Evolutionary conservation across 352 stramenopile genomes (phyloP).

Genomic region (Globisporangium cystogenes): DNA sequence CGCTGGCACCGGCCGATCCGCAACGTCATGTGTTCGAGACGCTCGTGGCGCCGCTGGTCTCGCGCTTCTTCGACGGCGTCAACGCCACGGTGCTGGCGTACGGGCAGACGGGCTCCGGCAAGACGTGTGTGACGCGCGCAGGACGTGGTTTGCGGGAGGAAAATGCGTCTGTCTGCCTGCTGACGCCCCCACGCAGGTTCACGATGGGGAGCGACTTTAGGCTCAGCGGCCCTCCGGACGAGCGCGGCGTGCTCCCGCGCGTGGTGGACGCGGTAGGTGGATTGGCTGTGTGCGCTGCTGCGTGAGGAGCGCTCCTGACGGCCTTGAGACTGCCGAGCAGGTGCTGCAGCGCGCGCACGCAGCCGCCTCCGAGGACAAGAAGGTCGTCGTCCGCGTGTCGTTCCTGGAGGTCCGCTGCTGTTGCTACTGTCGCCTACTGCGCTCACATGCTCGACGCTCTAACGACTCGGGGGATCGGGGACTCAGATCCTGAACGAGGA

Average conservation of each 20-base stretch:
- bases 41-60: conserved; percentile 55
- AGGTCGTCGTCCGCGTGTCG: conserved; percentile 54
- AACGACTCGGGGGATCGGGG: no score
- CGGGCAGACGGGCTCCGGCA: conserved; percentile 89
- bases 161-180: no score
- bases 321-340: conserved; percentile 19
- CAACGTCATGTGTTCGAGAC: conserved; percentile 33
- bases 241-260: conserved; percentile 78
- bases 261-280: conserved; percentile 60
- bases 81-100: conserved; percentile 95
- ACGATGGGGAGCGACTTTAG: conserved; percentile 92
- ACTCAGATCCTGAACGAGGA: conserved; percentile 97
- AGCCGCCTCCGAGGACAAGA: conserved; percentile 19
- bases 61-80: conserved; percentile 92
- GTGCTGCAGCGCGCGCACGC: conserved; percentile 39
- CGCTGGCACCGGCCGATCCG: conserved; percentile 39
- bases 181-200: conserved; percentile 69
- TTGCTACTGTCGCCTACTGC: no score
- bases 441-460: no score
- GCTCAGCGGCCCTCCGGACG: conserved; percentile 14
- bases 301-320: no score
- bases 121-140: conserved; percentile 65
- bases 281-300: background rate
- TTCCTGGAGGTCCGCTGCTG: conserved; percentile 47
- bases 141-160: no score